These are phyloP conservation scores for Albatrellus sp. DNA, from an alignment of 1,284 basidiomycete genomes.

Conservation along the genomic window DNA sequence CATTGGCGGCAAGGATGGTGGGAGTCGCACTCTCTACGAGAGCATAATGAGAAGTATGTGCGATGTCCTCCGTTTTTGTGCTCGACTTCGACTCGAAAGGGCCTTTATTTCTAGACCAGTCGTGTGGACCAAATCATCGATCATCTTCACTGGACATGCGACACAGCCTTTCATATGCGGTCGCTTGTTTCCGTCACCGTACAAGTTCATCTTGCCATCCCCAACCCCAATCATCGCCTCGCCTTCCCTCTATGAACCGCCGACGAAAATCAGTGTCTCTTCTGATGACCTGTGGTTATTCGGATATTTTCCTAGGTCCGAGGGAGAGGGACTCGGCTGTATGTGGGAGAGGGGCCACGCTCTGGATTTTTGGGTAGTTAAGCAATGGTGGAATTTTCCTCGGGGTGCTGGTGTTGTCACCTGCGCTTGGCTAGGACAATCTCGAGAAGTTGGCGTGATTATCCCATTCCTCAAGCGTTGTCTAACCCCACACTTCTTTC, in stretches of 20 bases:
- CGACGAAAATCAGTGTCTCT: slow-evolving; percentile 46
- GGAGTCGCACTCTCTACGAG: slow-evolving; percentile 51
- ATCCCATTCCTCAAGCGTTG: not conserved
- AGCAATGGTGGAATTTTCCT: slow-evolving; percentile 43
- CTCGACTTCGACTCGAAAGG: not conserved
- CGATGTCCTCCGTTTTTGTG: not conserved
- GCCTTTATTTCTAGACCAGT: slow-evolving; percentile 36
- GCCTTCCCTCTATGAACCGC: slow-evolving; percentile 41
- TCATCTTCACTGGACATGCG: slow-evolving; percentile 55
- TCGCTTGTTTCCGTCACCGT: slow-evolving; percentile 55
- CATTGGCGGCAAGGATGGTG: slow-evolving; percentile 60
- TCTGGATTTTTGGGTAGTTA: slow-evolving; percentile 49
- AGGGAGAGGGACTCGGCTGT: slow-evolving; percentile 44
- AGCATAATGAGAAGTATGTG: slow-evolving; percentile 39
- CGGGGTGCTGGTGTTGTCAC: slow-evolving; percentile 44
- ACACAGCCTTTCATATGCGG: slow-evolving; percentile 46
- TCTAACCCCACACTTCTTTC: not conserved
- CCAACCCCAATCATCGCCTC: slow-evolving; percentile 34
- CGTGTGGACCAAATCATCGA: slow-evolving; percentile 55
- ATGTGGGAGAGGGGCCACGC: slow-evolving; percentile 47
- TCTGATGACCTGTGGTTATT: slow-evolving; percentile 53
- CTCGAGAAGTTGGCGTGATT: slow-evolving; percentile 39
- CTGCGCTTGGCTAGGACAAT: slow-evolving; percentile 45
- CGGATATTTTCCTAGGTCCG: slow-evolving; percentile 56
- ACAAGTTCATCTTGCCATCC: slow-evolving; percentile 44